Base-by-base conservation (phyloP, 352 stramenopile genomes). In the Aphanomyces stellatus region DNA sequence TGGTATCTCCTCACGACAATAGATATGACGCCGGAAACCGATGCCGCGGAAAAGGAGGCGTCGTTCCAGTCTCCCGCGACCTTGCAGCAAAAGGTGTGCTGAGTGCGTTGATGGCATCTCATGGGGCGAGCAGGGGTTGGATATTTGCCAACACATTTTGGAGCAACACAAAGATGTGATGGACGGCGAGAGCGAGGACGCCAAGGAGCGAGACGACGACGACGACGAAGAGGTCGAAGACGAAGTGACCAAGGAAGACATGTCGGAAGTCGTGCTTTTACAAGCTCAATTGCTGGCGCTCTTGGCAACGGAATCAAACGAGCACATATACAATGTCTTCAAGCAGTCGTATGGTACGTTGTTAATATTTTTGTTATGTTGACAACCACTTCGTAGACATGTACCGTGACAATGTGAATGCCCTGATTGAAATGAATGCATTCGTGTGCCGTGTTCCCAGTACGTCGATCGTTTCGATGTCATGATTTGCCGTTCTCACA, bases 391-490 rank as follows among this genome's bases (percentile, higher is more conserved):
- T 31, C 24, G 24, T 71, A 33, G 30, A 27, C n/a, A 83, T 93
- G 24, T 78, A 79, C 53, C 49, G 69, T n/a, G 76, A 76, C 4
- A 91, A 80, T 53, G 73, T 78, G 4, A 82, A 88, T 31, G 79
- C 77, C 15, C 57, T 93, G 19, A 87, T 89, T 74, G 85, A 93
- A 69, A 75, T 87, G 64, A 85, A 82, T 15, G 82, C 79, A 48
- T 93, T 88, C 69, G 60, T 90, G 0, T 72, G 77, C 28, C 41
- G 51, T 40, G 25, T 65, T 7, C 19, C 13, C 2, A 53, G 40
- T 41, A 65, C n/a, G n/a, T n/a, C n/a, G n/a, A n/a, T n/a, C n/a
- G 28, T 19, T 59, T 40, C 6, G 25, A 69, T 19, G 11, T 27
- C 4, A 63, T 30, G 0, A 24, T 33, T n/a, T n/a, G n/a, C n/a